phyloP scores from a whole-genome alignment of 2,329 filamentous ascomycete species.

The Verticillium albo-atrum region DNA sequence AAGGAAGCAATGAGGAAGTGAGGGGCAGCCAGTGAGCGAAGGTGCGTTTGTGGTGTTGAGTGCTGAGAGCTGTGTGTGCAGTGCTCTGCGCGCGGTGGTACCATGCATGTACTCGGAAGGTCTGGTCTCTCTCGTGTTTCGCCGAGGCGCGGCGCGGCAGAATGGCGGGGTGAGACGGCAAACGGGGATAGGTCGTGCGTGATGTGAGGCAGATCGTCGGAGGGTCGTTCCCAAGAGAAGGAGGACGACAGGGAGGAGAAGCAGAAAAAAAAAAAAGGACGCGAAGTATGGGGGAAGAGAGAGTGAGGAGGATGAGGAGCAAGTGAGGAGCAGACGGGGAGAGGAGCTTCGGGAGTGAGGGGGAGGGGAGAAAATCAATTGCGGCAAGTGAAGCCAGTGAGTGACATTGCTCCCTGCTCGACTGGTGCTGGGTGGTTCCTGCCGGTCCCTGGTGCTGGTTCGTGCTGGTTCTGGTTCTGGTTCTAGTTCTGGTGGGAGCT shows the following conservation, averaged over 20 bases:
- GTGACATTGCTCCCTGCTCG: neutral
- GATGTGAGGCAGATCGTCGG: neutral
- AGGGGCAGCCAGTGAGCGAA: neutral
- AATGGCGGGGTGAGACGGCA: slow-evolving; percentile 2
- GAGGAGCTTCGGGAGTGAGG: neutral
- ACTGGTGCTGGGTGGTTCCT: neutral
- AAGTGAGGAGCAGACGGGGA: neutral
- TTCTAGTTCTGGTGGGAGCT: too few relatives aligned
- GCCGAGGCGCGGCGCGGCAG: slow-evolving; percentile 5
- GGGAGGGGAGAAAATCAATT: neutral
- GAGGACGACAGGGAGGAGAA: slow-evolving; percentile 3
- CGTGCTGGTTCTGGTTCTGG: too few relatives aligned
- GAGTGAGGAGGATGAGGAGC: too few relatives aligned
- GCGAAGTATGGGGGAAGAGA: too few relatives aligned
- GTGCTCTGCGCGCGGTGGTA: too few relatives aligned
- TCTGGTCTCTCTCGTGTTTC: slow-evolving; percentile 7
- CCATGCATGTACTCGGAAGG: neutral
- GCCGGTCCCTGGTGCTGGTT: neutral
- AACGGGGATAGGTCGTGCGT: neutral
- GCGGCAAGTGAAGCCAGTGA: neutral
- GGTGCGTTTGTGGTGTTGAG: neutral
- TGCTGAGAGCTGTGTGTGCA: neutral
- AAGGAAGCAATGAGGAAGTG: neutral
- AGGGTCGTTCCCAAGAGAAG: neutral
- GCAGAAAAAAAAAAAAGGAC: slow-evolving; percentile 4